Evolutionary conservation across 768 basidiomycete species (phyloP).

Genomic region (Hemileccinum rubropunctum): DNA sequence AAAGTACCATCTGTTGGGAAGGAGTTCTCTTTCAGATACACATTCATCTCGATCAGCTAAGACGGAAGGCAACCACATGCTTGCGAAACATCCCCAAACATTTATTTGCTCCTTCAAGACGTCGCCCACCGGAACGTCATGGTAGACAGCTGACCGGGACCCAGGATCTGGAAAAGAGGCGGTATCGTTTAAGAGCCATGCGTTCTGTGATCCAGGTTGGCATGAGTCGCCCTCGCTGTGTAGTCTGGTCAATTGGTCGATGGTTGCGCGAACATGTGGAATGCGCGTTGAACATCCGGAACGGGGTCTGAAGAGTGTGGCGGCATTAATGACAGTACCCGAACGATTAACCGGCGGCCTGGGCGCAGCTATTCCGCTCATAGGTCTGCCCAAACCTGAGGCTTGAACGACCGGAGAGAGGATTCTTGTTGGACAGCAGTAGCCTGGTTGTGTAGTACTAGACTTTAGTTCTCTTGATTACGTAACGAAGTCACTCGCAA

Average conservation of each 20-base stretch:
- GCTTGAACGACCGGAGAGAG: neutral
- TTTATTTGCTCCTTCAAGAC: constrained; percentile 1
- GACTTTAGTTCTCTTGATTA: constrained; percentile 15
- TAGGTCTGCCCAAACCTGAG: constrained; percentile 5
- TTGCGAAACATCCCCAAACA: constrained; percentile 1
- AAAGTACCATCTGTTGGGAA: constrained; percentile 1
- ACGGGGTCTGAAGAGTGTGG: constrained; percentile 27
- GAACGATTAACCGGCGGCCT: constrained; percentile 6
- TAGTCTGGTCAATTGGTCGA: constrained; percentile 24
- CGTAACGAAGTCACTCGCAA: constrained; percentile 2
- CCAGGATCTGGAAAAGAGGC: constrained; percentile 15
- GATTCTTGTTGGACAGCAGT: no score
- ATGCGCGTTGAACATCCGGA: constrained; percentile 30
- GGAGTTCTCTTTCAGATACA: neutral
- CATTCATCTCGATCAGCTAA: neutral
- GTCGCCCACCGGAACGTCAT: constrained; percentile 4
- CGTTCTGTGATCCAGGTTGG: constrained; percentile 18
- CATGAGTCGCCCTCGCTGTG: constrained; percentile 25
- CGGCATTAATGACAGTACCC: constrained; percentile 12
- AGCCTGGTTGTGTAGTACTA: no score
- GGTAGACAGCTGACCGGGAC: neutral
- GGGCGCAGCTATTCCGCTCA: constrained; percentile 7
- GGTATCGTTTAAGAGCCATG: constrained; percentile 19
- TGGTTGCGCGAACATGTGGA: constrained; percentile 34
- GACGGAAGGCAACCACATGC: neutral